phyloP scores from a whole-genome alignment of 805 yeast genomes.

The Brettanomyces sp. region DNA sequence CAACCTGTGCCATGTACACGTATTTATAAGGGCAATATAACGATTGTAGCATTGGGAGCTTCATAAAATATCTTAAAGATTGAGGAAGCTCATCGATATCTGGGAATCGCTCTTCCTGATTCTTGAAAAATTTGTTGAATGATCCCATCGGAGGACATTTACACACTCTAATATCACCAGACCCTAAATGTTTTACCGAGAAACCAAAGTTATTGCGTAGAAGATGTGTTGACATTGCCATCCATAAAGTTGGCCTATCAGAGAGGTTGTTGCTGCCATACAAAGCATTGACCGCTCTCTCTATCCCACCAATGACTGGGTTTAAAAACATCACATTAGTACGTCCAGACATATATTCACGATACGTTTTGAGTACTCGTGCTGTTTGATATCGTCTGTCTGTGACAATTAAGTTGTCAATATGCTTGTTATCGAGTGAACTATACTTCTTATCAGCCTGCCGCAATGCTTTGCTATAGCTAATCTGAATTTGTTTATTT shows the following conservation, averaged over 20 bases:
- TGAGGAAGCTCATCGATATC: conserved; percentile 10
- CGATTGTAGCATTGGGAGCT: conserved; percentile 10
- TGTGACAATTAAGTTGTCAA: conserved; percentile 3
- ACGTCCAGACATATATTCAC: conserved; percentile 6
- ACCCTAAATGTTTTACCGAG: conserved; percentile 14
- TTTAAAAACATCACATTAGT: conserved; percentile 19
- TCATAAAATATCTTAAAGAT: conserved; percentile 6
- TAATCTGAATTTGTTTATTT: neutral
- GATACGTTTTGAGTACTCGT: conserved; percentile 2
- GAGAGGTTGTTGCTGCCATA: conserved; percentile 1
- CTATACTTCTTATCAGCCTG: neutral
- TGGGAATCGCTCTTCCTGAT: conserved; percentile 7
- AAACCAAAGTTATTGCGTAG: conserved; percentile 10
- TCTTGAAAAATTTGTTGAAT: neutral
- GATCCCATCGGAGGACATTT: conserved; percentile 8
- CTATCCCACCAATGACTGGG: conserved; percentile 14
- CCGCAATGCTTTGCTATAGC: conserved; percentile 1
- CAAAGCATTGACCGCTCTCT: conserved; percentile 4
- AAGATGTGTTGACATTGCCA: conserved; percentile 14
- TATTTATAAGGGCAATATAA: conserved; percentile 14
- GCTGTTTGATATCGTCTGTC: neutral
- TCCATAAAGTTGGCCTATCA: conserved; percentile 14
- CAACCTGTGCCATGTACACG: conserved; percentile 12
- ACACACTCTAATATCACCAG: conserved; percentile 16
- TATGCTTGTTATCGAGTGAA: neutral